Conservation (phyloP, 768 basidiomycete genomes). For the Leccinum incarnatum region DNA sequence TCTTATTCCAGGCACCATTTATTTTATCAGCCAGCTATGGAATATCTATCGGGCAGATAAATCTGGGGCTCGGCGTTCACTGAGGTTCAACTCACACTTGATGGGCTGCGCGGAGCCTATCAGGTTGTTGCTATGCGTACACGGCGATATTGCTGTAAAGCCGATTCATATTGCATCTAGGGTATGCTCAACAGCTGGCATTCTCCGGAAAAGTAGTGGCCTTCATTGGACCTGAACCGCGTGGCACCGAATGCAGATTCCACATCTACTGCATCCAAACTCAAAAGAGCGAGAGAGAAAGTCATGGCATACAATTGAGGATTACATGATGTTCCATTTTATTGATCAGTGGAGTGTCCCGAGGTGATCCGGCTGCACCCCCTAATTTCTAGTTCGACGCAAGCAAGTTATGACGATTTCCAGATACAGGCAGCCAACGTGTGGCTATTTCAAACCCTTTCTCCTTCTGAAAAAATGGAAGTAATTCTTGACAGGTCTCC, state of each 20-base stretch:
- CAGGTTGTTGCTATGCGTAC: neutral
- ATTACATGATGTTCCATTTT: neutral
- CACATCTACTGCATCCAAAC: neutral
- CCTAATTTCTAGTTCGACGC: too few species aligned
- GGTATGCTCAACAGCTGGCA: neutral
- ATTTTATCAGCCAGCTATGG: neutral
- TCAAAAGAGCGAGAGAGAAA: neutral
- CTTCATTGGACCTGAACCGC: neutral
- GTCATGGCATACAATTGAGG: neutral
- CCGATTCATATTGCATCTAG: neutral
- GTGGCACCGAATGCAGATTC: neutral
- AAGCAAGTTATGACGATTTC: neutral
- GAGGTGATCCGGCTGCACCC: neutral
- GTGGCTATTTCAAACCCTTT: neutral
- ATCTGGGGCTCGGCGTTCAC: neutral
- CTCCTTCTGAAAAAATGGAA: neutral
- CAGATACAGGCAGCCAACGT: neutral
- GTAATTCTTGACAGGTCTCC: neutral
- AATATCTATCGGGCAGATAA: neutral
- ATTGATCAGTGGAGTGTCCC: neutral
- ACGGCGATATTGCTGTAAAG: neutral
- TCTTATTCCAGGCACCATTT: neutral
- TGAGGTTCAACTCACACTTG: neutral
- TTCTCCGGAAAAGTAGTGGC: neutral
- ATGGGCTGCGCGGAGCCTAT: neutral